Conservation (phyloP, 352 stramenopile genomes). For the Phytophthora sojae region DNA sequence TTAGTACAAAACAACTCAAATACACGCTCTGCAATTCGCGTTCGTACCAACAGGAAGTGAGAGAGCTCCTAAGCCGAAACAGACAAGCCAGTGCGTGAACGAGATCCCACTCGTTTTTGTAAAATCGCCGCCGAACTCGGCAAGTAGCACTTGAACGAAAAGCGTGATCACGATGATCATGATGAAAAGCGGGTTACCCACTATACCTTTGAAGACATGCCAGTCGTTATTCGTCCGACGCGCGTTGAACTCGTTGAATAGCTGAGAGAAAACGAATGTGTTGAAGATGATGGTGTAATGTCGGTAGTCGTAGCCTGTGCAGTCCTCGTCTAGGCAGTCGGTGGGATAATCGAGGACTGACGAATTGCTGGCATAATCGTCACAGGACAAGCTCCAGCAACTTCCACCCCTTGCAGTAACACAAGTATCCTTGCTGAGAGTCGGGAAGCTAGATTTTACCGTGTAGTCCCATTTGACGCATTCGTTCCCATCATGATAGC, state of each 20-base stretch:
- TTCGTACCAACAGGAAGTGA: slow-evolving; percentile 75
- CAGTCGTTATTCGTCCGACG: slow-evolving; percentile 94
- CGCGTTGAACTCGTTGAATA: slow-evolving; percentile 93
- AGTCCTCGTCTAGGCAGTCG: slow-evolving; percentile 57
- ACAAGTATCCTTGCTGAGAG: slow-evolving; percentile 50
- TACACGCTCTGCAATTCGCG: not conserved
- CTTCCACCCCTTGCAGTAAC: slow-evolving; percentile 49
- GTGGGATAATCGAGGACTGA: slow-evolving; percentile 51
- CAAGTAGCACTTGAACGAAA: slow-evolving; percentile 95
- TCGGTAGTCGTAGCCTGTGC: slow-evolving; percentile 76
- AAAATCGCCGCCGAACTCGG: slow-evolving; percentile 94
- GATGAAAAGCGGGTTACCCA: slow-evolving; percentile 94
- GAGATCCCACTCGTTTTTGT: slow-evolving; percentile 79
- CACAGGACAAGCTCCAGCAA: slow-evolving; percentile 62
- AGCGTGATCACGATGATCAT: slow-evolving; percentile 93
- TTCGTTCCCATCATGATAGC: slow-evolving; percentile 61
- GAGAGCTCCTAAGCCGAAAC: slow-evolving; percentile 65
- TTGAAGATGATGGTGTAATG: slow-evolving; percentile 99
- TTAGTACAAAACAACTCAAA: not conserved
- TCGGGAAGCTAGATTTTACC: slow-evolving; percentile 59
- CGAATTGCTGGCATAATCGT: slow-evolving; percentile 62
- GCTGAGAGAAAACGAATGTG: slow-evolving; percentile 97
- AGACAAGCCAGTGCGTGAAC: slow-evolving; percentile 68
- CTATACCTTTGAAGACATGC: slow-evolving; percentile 94
- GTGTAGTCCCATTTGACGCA: slow-evolving; percentile 55